These are phyloP conservation scores for Naganishia sp. DNA, from an alignment of 1,284 basidiomycete species.

Conservation along the genomic window DNA sequence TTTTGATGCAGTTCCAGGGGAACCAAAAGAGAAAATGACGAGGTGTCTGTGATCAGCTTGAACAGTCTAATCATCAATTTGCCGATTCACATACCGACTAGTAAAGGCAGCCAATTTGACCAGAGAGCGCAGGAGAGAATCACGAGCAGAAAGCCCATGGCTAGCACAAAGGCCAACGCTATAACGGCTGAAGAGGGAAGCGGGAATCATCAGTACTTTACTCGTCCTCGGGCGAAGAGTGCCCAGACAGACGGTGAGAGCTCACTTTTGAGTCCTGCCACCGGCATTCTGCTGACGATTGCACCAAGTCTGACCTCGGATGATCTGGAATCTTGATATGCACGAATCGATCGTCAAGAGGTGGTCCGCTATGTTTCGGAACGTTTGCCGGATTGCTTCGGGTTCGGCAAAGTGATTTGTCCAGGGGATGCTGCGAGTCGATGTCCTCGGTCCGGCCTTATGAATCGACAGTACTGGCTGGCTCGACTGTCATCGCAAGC, in stretches of 20 bases:
- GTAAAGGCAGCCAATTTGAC: slow-evolving; percentile 93
- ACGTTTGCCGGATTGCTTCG: too few relatives aligned
- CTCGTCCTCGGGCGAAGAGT: too few relatives aligned
- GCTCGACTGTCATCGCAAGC: too few relatives aligned
- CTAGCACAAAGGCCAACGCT: slow-evolving; percentile 91
- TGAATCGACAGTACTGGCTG: too few relatives aligned
- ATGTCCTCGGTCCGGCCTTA: too few relatives aligned
- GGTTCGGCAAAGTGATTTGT: too few relatives aligned
- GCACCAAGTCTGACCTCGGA: too few relatives aligned
- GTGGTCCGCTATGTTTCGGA: too few relatives aligned
- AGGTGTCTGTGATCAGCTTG: neutral
- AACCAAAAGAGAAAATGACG: too few relatives aligned
- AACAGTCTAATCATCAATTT: neutral
- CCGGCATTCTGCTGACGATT: slow-evolving; percentile 10
- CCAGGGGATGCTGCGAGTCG: too few relatives aligned
- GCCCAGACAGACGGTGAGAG: neutral
- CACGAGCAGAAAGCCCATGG: slow-evolving; percentile 93
- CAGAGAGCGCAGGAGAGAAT: slow-evolving; percentile 97
- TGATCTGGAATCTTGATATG: too few relatives aligned
- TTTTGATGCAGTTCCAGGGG: neutral
- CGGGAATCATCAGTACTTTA: slow-evolving; percentile 1
- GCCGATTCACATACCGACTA: slow-evolving; percentile 76
- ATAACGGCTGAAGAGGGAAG: slow-evolving; percentile 69
- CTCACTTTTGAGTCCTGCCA: slow-evolving; percentile 31
- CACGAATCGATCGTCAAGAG: too few relatives aligned